phyloP scores from a whole-genome alignment of 2,329 filamentous ascomycete genomes.

The Didymella pomorum region DNA sequence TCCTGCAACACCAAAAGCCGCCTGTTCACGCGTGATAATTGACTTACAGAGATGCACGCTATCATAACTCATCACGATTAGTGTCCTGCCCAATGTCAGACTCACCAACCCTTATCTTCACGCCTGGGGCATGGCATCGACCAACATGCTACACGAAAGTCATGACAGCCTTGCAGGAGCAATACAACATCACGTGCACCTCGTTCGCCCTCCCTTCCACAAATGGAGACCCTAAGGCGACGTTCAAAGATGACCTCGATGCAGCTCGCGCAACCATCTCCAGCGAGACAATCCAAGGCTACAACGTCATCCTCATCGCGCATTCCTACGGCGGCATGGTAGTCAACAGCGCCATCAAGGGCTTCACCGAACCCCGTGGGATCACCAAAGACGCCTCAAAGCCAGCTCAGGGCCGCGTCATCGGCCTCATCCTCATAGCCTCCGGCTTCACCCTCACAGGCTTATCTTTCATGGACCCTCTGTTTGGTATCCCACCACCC shows the following conservation, averaged over 20 bases:
- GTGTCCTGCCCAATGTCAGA: constrained; percentile 4
- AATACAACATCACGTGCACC: too few relatives aligned
- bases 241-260: constrained; percentile 28
- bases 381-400: too few relatives aligned
- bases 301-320: constrained; percentile 57
- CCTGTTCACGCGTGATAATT: too few relatives aligned
- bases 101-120: constrained; percentile 15
- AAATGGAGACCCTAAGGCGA: constrained; percentile 20
- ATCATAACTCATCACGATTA: too few relatives aligned
- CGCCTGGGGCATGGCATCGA: constrained; percentile 27
- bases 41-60: neutral
- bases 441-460: constrained; percentile 29
- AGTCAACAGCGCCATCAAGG: constrained; percentile 57
- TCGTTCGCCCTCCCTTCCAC: too few relatives aligned
- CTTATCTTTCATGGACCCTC: constrained; percentile 25
- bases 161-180: constrained; percentile 14
- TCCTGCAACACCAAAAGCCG: neutral
- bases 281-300: constrained; percentile 17
- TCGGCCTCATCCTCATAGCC: constrained; percentile 26
- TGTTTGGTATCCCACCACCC: constrained; percentile 23
- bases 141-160: constrained; percentile 24
- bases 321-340: constrained; percentile 44
- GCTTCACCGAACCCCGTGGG: too few relatives aligned
- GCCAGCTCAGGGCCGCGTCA: constrained; percentile 15
- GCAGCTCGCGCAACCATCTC: constrained; percentile 16